Evolutionary conservation across 2,329 filamentous ascomycete genomes (phyloP), one percentile per base, ranked within the genome.

Genomic region (Cytospora mali): DNA sequence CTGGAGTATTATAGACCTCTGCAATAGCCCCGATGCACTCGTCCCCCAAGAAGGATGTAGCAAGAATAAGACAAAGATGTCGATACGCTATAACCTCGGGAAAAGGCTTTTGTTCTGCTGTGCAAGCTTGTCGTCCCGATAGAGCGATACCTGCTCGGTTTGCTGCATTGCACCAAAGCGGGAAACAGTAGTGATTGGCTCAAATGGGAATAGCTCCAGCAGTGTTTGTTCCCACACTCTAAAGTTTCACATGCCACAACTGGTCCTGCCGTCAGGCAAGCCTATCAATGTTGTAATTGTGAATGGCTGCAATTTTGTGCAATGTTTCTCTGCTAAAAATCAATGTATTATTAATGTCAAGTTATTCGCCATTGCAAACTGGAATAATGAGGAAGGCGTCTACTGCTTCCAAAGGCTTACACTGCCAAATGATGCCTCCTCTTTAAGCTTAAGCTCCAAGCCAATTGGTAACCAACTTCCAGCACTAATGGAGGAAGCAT

Each of bases 81-180:
- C 9, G n/a, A n/a, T 10, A 6, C 3, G 18, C n/a, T 21, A 21
- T 18, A 16, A 9, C 21, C 39, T 21, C 16, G 6, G 39, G 14
- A 9, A 42, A 21, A 13, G 7, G 5, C 42, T n/a, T 23, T 23
- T 21, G 42, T 23, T 46, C n/a, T 46, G 42, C 42, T 13, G 7
- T 23, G 42, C n/a, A 23, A 21, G 42, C n/a, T 23, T 9, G 49
- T 55, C 11, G 59, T 65, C 27, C 33, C 55, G 23, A 10, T 65
- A 55, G 35, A 51, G 39, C 16, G 27, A 58, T 62, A 21, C 31
- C 14, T 1, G 6, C 5, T 14, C 25, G 25, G n/a, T 28, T 64
- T 55, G 27, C 18, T 54, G 29, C 55, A 62, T 54, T 62, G 59
- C 59, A 62, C 25, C 28, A 65, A 64, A 59, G 55, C 59, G 55